A percentile compares a stretch with the other conserved stretches of the same genome.
Evolutionary conservation across 2,329 filamentous ascomycete species (phyloP).

Genomic region (Colletotrichum karsti): DNA sequence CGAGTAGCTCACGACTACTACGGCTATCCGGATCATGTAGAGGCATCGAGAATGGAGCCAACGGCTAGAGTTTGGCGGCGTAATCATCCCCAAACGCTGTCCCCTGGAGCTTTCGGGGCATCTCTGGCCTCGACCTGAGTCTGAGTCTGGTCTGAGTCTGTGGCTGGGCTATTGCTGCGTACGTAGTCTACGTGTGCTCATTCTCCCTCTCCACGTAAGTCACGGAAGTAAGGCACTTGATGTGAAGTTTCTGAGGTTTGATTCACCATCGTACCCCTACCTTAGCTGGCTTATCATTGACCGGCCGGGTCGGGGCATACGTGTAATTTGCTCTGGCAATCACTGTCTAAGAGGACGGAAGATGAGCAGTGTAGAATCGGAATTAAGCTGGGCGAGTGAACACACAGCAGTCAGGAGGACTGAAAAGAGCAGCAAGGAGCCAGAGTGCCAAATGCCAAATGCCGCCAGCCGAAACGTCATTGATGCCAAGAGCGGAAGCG

Average conservation of each 20-base stretch:
- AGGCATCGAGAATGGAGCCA: background rate
- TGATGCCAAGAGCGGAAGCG: conserved; percentile 28
- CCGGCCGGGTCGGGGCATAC: background rate
- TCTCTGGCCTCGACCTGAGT: background rate
- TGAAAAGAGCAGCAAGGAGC: background rate
- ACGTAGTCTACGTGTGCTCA: background rate
- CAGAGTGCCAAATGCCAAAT: conserved; percentile 9
- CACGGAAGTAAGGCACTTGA: background rate
- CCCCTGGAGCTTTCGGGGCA: background rate
- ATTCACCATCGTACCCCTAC: conserved; percentile 7
- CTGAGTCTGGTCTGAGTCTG: conserved; percentile 5
- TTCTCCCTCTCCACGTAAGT: conserved; percentile 6
- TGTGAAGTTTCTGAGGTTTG: background rate
- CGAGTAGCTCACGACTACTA: background rate
- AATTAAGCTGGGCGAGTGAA: no score
- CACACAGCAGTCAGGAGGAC: background rate
- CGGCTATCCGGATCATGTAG: background rate
- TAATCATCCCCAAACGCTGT: conserved; percentile 9
- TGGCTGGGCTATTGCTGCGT: background rate
- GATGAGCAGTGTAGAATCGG: no score
- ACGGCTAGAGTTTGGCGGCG: conserved; percentile 3
- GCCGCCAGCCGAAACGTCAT: conserved; percentile 30
- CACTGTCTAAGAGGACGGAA: background rate
- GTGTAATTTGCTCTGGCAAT: background rate
- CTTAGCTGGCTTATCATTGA: background rate